Evolutionary conservation across 768 basidiomycete genomes (phyloP), one percentile per base, ranked within the genome.

Genomic region (Megacollybia marginata): DNA sequence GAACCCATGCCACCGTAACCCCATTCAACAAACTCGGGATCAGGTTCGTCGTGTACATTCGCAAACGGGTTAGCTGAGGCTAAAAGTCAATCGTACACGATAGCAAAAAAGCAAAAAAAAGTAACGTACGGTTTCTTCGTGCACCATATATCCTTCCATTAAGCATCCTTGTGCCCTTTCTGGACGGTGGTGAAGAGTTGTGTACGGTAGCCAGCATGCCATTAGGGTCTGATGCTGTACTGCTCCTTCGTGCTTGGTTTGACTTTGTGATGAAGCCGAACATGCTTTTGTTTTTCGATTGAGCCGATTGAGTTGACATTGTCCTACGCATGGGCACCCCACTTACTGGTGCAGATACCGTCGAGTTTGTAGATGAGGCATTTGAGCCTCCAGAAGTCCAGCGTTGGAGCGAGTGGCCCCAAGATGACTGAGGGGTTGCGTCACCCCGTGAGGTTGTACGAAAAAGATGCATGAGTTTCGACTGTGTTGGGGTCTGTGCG

Each of bases 1-100:
- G 75, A 77, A 23, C 91, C 91, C 84, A 92, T 85, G 2, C 88
- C 88, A 32, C 88, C 88, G 51, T 86, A 88, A 0, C 92, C 92
- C 92, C 92, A 94, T 64, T 94, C 92, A 13, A 92, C 88, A 56
- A 94, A 94, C 60, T 85, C 85, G 32, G 86, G 85, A 53, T 89
- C 87, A 6, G 59, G 50, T 0, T 82, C 78, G 28, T 82, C 80
- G 5, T 73, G 71, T 12, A 72, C 80, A 50, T 73, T 82, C 6
- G 77, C 83, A 54, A 88, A 88, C 0, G 75, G 81, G 57, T 88
- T 82, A 5, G 38, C 18, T 40, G 38, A 40, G 38, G 18, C 18
- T 40, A 13, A 35, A 2, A 10, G 23, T 10, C 9, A 35, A 50
- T 19, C 34, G 35, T 18, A 33, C 13, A 15, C n/a, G 36, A 44